Base-by-base conservation (phyloP, 192 early-diverging fungal species). In the Dispira simplex region DNA sequence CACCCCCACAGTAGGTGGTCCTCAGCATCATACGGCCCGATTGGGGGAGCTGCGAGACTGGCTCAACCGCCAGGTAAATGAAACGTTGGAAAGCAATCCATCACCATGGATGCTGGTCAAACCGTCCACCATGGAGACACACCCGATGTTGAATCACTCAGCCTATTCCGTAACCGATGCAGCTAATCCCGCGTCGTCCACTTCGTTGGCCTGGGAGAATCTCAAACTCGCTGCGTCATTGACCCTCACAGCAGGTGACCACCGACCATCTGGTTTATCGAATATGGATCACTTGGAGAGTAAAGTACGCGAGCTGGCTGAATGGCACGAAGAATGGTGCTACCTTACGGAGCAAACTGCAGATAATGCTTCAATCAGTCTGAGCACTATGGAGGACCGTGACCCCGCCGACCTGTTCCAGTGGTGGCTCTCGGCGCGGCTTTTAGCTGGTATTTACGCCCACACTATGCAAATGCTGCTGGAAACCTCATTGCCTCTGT, bases 401-500 rank as follows among this genome's bases (percentile, higher is more conserved):
- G 32, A 39, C 6, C 32, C 32, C 32, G n/a, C 44, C 9, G 58
- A 27, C 32, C 43, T 60, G 5, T 60, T 44, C 58, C 27, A 60
- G 12, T 60, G 58, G 58, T 60, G 58, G 58, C 58, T 60, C 11
- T 28, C 39, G 27, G 32, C 39, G 16, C 58, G 39, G 21, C 2
- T 60, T 2, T 28, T 44, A 0, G 69, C 71, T 1, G 78, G 75
- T 2, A 70, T 85, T 18, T 81, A 89, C 58, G 83, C 78, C 2
- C 76, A 76, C 25, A 64, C 82, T 0, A 68, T 85, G 13, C 72
- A 75, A 32, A 74, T 72, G 12, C 74, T 89, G 11, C 66, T 89
- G 32, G 73, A 79, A 21, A 67, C 78, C 0, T 81, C 79, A 16
- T 66, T 89, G 52, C 84, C 84, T 9, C 53, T 87, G 43, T 74